phyloP scores from a whole-genome alignment of 1,139 yeast genomes.

The Taiozyma onychis region DNA sequence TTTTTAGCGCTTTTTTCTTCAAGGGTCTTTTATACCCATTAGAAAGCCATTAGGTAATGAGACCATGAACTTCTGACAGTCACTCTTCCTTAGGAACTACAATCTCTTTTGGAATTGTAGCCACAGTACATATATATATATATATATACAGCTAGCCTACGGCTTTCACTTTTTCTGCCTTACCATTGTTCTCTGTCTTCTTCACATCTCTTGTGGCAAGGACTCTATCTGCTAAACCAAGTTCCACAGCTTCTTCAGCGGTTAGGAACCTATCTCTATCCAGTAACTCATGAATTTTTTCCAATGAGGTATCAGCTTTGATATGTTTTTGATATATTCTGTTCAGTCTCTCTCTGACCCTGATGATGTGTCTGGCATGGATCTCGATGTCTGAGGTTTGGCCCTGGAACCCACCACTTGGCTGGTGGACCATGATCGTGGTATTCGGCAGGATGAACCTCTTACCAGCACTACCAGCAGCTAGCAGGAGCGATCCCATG shows the following conservation, averaged over 20 bases:
- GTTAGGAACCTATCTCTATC: slow-evolving; percentile 27
- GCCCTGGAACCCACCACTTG: slow-evolving; percentile 28
- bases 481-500: slow-evolving; percentile 28
- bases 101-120: neutral
- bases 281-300: slow-evolving; percentile 21
- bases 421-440: slow-evolving; percentile 31
- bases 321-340: slow-evolving; percentile 25
- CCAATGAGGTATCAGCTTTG: slow-evolving; percentile 14
- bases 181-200: neutral
- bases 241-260: slow-evolving; percentile 25
- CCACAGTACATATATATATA: neutral
- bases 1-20: neutral
- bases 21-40: slow-evolving; percentile 3
- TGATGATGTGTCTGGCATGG: slow-evolving; percentile 28
- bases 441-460: slow-evolving; percentile 29
- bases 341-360: slow-evolving; percentile 25
- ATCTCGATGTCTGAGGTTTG: slow-evolving; percentile 30
- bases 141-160: neutral
- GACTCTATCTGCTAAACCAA: slow-evolving; percentile 28
- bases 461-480: slow-evolving; percentile 26
- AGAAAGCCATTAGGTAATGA: slow-evolving; percentile 2
- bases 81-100: neutral
- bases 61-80: neutral
- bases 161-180: slow-evolving; percentile 1
- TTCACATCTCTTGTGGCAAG: slow-evolving; percentile 13